Base-by-base conservation (phyloP, 306 rosid species). In the Lathyrus aphaca region DNA sequence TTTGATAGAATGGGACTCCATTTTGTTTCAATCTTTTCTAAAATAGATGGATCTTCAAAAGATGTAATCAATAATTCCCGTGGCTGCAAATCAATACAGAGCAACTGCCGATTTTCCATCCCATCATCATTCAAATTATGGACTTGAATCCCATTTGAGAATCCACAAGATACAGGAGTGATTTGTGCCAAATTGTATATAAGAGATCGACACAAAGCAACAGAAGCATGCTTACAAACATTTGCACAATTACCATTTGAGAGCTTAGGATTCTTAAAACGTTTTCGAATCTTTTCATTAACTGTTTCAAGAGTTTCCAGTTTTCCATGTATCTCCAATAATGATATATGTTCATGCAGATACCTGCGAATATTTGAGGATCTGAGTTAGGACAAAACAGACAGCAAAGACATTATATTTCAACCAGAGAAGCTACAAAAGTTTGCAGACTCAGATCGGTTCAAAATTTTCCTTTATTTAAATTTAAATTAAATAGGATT, bases 221-320 rank as follows among this genome's bases (percentile, higher is more conserved):
- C 86, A 75, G 98, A 86, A 74, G 96, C 96, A 77, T 88, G 98
- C 86, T 84, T 82, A 80, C 93, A 88, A 81, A 93, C 94, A 87
- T 85, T 81, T 45, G 92, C 87, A 75, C 91, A 90, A 78, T 82
- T 82, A 69, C 85, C 82, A 56, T 85, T 86, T 11, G 98, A 79
- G 80, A 80, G 57, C 84, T 93, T 93, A 3, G 96, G 89, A 83
- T 88, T 90, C 88, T 93, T 93, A 70, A 89, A 93, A 57, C 98
- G 97, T 82, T 86, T 93, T 37, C 98, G 90, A 69, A 90, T 86
- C 82, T 87, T 93, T 89, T 93, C 98, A 70, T 93, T 90, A 79
- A 90, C 84, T 77, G 88, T 87, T 88, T 93, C 98, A 51, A 93
- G 94, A 54, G 85, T 83, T 72, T 93, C 98, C 81, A 87, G 75